Evolutionary conservation across 1,139 yeast genomes (phyloP).

Genomic region (Geotrichum klebahnii): DNA sequence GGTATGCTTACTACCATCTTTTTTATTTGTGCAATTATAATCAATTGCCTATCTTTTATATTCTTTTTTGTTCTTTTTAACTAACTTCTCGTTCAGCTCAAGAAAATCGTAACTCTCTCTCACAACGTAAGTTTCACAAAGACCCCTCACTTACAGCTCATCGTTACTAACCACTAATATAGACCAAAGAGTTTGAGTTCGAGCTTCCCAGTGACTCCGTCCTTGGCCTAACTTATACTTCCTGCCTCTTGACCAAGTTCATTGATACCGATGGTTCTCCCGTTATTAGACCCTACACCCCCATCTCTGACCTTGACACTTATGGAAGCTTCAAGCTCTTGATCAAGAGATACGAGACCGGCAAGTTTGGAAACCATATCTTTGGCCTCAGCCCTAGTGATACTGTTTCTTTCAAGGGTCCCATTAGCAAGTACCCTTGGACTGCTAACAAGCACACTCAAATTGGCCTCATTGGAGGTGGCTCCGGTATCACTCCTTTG

Average conservation of each 20-base stretch:
- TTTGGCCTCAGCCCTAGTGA: constrained; percentile 71
- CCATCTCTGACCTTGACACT: constrained; percentile 64
- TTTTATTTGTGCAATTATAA: too few relatives aligned
- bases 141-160: not conserved
- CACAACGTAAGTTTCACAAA: constrained; percentile 32
- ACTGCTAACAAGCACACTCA: constrained; percentile 76
- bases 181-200: constrained; percentile 68
- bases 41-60: too few relatives aligned
- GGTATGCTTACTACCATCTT: not conserved
- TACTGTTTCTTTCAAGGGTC: constrained; percentile 88
- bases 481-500: constrained; percentile 93
- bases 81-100: constrained; percentile 41
- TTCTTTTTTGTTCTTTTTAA: too few relatives aligned
- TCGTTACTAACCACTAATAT: constrained; percentile 27
- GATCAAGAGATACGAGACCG: constrained; percentile 76
- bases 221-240: constrained; percentile 78
- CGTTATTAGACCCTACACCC: constrained; percentile 96
- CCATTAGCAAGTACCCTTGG: constrained; percentile 90
- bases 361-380: constrained; percentile 79
- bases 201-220: constrained; percentile 66
- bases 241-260: constrained; percentile 73
- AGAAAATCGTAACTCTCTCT: constrained; percentile 53
- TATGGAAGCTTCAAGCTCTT: constrained; percentile 76
- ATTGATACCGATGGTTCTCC: constrained; percentile 74
- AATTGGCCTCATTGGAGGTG: constrained; percentile 88